Evolutionary conservation across 306 rosid genomes (phyloP), one percentile per base, ranked within the genome.

Genomic region (Elaeagnus macrophylla): DNA sequence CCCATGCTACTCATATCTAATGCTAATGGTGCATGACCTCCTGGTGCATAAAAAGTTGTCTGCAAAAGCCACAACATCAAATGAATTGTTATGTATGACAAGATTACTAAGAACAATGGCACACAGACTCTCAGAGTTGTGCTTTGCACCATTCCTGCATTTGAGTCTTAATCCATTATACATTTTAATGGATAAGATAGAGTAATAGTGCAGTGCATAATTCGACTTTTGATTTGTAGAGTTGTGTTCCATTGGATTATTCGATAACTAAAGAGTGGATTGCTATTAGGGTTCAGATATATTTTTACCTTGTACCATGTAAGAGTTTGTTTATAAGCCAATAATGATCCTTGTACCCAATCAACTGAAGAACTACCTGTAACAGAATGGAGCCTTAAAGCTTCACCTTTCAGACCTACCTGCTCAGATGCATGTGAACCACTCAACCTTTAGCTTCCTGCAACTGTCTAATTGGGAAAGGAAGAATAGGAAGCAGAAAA

Each of bases 1-100:
- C 95, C 99, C 99, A 91, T 91, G 83, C 78, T 75, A 51, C 76
- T 78, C 99, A 87, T 84, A 59, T 91, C 99, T 53, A 91, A 79
- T 65, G 99, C 96, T 51, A 87, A 57, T 42, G 96, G 96, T 51
- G 72, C 89, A 56, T 78, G 66, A 51, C 93, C 95, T 51, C 56
- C 67, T 25, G 96, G 99, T 20, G 95, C 76, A 44, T 62, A 73
- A 17, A 91, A 87, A 56, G 68, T 79, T 14, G 93, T 67, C 97
- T 89, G 78, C 45, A 69, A 37, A 76, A 61, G 64, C 32, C 45
- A 42, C 44, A 68, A 35, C 38, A 43, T 25, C 2, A 69, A 62
- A 37, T 37, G 37, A 62, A 11, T 39, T 4, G 39, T 10, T 15
- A 45, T 37, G 11, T 37, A 65, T 53, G 37, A 52, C 37, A 48